Base-by-base conservation (phyloP, 257 asterid species). In the Ilex aquifolium region DNA sequence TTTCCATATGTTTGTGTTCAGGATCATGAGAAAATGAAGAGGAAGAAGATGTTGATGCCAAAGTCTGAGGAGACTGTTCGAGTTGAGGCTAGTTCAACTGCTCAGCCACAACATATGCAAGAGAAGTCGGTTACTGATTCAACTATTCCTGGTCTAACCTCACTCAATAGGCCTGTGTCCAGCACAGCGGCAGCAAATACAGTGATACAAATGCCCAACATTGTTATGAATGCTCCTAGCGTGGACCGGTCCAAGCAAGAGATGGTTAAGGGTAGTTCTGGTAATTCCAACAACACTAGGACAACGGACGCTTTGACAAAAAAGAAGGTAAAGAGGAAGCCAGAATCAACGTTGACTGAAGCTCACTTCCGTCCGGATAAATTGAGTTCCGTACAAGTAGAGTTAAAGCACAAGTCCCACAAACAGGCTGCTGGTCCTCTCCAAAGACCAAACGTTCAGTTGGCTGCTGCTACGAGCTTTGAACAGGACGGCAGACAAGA, bases 261-360 rank as follows among this genome's bases (percentile, higher is more conserved):
- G 49, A 82, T 70, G 74, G 64, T 65, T 46, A 88, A 78, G 72
- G 91, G 76, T 17, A 69, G 53, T 61, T 62, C 80, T 72, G 75
- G 76, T 21, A 21, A 21, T 39, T 60, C 75, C 27, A 32, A 59
- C 54, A 91, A 70, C 71, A 63, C 62, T 1, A 71, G 67, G 51
- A 64, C 80, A 64, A 50, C 64, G 39, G 87, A 88, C 31, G 60
- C 57, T 10, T 13, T 76, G 32, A 77, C 67, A 42, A 73, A 70
- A 56, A 85, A 83, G 87, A 92, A 92, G 82, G 59, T 83, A 16
- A 87, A 85, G 66, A 77, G 81, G 80, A 88, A 83, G 76, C 72
- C 76, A 9, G 82, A 76, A 57, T 10, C 63, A 1, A 82, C 73
- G 29, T 48, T 44, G 8, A 76, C 67, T 9, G 91, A 79, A 71